phyloP scores from a whole-genome alignment of 1,284 basidiomycete species.

The Cronartium quercuum region DNA sequence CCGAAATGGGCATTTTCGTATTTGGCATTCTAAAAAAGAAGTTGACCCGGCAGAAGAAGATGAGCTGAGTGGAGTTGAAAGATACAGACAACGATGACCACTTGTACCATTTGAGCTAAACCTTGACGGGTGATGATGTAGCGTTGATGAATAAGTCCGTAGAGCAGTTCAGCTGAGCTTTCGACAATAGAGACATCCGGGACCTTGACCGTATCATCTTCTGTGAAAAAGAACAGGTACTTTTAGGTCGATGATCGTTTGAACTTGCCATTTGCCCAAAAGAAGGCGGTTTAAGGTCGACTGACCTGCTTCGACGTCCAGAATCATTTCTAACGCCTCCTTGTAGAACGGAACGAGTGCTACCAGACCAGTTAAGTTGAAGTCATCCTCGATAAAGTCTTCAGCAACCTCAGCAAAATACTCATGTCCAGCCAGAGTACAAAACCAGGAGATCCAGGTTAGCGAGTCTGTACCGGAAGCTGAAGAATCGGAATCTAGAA shows the following conservation, averaged over 20 bases:
- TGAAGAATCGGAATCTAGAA: constrained; percentile 12
- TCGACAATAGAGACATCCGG: constrained; percentile 94
- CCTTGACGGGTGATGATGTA: constrained; percentile 93
- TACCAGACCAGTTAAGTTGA: constrained; percentile 94
- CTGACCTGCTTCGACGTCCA: constrained; percentile 93
- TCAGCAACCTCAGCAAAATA: constrained; percentile 83
- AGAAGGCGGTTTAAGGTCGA: background rate
- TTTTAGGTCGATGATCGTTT: background rate
- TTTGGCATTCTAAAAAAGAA: constrained; percentile 70
- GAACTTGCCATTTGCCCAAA: background rate
- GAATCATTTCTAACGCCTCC: constrained; percentile 99
- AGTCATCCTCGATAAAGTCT: constrained; percentile 99
- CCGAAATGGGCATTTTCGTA: constrained; percentile 91
- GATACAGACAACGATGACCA: background rate
- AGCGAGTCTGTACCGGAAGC: constrained; percentile 48
- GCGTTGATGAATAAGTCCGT: constrained; percentile 93
- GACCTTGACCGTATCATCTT: constrained; percentile 78
- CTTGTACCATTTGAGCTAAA: constrained; percentile 82
- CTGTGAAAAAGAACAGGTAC: constrained; percentile 47
- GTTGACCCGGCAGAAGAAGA: constrained; percentile 2
- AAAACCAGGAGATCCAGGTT: constrained; percentile 99
- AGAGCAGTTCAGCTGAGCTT: constrained; percentile 91
- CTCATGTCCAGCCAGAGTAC: constrained; percentile 94
- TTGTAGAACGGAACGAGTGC: constrained; percentile 97
- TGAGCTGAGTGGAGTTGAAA: background rate